Evolutionary conservation across 768 basidiomycete species (phyloP), one percentile per base, ranked within the genome.

Genomic region (Tulasnella sp.): DNA sequence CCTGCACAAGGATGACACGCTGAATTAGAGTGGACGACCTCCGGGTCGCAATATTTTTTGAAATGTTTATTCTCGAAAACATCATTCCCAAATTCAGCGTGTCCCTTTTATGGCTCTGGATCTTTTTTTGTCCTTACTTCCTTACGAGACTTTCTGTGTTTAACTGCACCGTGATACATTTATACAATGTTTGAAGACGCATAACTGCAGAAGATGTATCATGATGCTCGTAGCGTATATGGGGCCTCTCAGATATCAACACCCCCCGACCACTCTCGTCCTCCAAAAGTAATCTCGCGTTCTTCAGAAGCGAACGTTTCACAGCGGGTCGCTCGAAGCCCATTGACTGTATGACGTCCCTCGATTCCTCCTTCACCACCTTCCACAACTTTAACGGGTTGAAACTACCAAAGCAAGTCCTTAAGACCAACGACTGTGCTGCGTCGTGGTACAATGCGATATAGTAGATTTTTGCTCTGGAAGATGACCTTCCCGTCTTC

Each of bases 1-100:
- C 96, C 95, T 97, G 95, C 96, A 97, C 95, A 98, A 96, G 96
- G 95, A 96, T 96, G 95, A 96, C 95, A 96, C 93, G 92, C 92
- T 94, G 77, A 77, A 79, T 80, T 77, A 81, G 79, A 81, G 81
- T 81, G 80, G 79, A 82, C 73, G 73, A 74, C 73, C 44, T 74
- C 73, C 73, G 73, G 73, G 73, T 74, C 73, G 73, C 73, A 74
- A 74, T 74, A 74, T 74, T 74, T 74, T 48, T 48, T 48, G 46
- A 7, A 48, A 5, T 48, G 11, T 48, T 48, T 20, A 35, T 35
- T 35, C 35, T 35, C 35, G 35, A 35, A 35, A 35, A 35, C 35
- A 35, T 2, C 35, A 35, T 35, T 35, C 35, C 35, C 5, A 35
- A 35, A 35, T n/a, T n/a, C n/a, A n/a, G 35, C 35, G 5, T 35